Percentiles rank a stretch among this genome's conserved stretches.
Conservation (phyloP, 78 protist species). For the Creolimax fragrantissima region DNA sequence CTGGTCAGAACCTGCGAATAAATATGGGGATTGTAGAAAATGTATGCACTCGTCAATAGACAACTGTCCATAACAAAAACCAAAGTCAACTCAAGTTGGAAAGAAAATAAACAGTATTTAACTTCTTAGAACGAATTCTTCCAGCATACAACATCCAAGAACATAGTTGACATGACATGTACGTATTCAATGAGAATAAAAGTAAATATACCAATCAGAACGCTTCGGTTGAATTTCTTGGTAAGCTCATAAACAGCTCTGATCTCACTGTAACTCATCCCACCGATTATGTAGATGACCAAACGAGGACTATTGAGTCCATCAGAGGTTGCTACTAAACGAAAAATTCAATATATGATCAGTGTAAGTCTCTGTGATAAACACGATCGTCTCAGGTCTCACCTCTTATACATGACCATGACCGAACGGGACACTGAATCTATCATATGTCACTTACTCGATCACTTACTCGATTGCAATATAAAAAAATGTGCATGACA, state of each 20-base stretch:
- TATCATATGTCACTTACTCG: no score
- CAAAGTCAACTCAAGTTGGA: background rate
- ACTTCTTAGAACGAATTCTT: no score
- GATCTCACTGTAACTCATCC: slow-evolving; percentile 60
- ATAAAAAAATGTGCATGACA: no score
- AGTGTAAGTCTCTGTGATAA: no score
- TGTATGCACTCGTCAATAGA: background rate
- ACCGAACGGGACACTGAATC: no score
- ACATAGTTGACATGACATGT: no score
- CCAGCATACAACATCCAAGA: no score
- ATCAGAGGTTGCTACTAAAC: background rate
- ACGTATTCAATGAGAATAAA: no score
- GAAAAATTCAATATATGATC: no score
- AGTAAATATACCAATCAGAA: slow-evolving; percentile 8
- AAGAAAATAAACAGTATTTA: background rate
- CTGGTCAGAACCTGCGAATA: background rate
- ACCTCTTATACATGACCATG: no score
- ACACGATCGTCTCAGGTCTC: no score
- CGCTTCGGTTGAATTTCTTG: background rate
- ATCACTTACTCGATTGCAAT: no score
- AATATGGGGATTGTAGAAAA: background rate
- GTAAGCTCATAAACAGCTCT: slow-evolving; percentile 54
- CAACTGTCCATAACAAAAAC: background rate
- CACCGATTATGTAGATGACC: slow-evolving; percentile 55
- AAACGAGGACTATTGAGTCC: background rate